Base-by-base conservation (phyloP, 345 rosid genomes). In the Aquilaria yunnanensis region DNA sequence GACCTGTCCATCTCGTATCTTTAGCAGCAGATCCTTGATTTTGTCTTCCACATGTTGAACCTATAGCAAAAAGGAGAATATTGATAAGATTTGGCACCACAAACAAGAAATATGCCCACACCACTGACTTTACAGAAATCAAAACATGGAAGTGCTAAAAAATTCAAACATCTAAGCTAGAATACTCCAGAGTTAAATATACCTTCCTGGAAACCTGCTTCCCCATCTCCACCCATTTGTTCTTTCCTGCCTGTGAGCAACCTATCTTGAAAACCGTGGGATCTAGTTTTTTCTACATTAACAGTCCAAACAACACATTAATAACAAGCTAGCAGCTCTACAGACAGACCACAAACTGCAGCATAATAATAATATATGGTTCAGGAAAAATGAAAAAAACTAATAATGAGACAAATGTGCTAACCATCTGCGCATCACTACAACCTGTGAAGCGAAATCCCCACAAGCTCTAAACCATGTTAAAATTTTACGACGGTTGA, bases 151-250 rank as follows among this genome's bases (percentile, higher is more conserved):
- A 34, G 23, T 43, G 51, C 33, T 60, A 13, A 32, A 45, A 32
- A 47, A 12, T n/a, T 30, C 34, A 60, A 45, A 43, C 16, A 37
- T 31, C 34, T 34, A 16, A n/a, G 46, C 32, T 46, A 10, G 16
- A 59, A 14, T 16, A 14, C 4, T 16, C 47, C 14, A 8, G 14
- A 13, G 16, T 10, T 49, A 12, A 51, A 3, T n/a, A 65, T 68
- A 92, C 98, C 91, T 93, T 90, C 69, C 99, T 79, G 14, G 89
- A 90, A 60, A 93, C 73, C 67, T 85, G 85, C 72, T 84, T 93
- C 65, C 96, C 96, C 88, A 88, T 82, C 51, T 81, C 89, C 59
- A 93, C 87, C 99, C 99, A 93, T 63, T 83, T 85, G 70, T 88
- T 86, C 74, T 85, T 88, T 32, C 80, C 90, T 69, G 87, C 97